These are phyloP conservation scores for Xylaria curta DNA, from an alignment of 495 filamentous ascomycete genomes.

Conservation along the genomic window DNA sequence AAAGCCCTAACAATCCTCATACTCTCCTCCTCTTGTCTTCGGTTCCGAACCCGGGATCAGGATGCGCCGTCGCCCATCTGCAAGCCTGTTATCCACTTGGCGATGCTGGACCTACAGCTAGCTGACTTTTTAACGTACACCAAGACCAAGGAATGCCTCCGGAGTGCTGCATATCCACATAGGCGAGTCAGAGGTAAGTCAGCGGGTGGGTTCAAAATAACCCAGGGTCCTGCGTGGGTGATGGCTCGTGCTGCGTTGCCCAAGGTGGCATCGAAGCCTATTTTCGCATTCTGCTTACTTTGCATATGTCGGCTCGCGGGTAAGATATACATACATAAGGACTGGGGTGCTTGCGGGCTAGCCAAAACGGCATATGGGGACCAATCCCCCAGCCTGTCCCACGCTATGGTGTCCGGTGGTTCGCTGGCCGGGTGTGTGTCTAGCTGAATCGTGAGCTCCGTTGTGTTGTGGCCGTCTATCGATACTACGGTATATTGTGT, in stretches of 20 bases:
- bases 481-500: background rate
- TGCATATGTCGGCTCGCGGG: slow-evolving; percentile 28
- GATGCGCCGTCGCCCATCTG: background rate
- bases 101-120: slow-evolving; percentile 4
- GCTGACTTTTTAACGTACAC: slow-evolving; percentile 7
- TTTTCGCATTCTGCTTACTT: slow-evolving; percentile 29
- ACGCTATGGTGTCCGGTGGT: slow-evolving; percentile 13
- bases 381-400: slow-evolving; percentile 19
- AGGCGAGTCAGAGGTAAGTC: slow-evolving; percentile 12
- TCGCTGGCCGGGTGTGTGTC: slow-evolving; percentile 25
- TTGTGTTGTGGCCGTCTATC: background rate
- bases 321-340: slow-evolving; percentile 24
- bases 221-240: slow-evolving; percentile 5
- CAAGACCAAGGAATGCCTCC: slow-evolving; percentile 12
- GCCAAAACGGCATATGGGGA: slow-evolving; percentile 25
- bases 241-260: slow-evolving; percentile 21
- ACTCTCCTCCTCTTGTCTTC: background rate
- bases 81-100: background rate
- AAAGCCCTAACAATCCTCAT: background rate
- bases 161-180: background rate
- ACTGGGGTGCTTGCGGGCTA: slow-evolving; percentile 22
- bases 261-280: slow-evolving; percentile 25
- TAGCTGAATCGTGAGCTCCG: slow-evolving; percentile 12
- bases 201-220: slow-evolving; percentile 18
- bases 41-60: slow-evolving; percentile 4